Evolutionary conservation across 1,284 basidiomycete species (phyloP), one percentile per base, ranked within the genome.

Genomic region (Microbotryum intermedium): DNA sequence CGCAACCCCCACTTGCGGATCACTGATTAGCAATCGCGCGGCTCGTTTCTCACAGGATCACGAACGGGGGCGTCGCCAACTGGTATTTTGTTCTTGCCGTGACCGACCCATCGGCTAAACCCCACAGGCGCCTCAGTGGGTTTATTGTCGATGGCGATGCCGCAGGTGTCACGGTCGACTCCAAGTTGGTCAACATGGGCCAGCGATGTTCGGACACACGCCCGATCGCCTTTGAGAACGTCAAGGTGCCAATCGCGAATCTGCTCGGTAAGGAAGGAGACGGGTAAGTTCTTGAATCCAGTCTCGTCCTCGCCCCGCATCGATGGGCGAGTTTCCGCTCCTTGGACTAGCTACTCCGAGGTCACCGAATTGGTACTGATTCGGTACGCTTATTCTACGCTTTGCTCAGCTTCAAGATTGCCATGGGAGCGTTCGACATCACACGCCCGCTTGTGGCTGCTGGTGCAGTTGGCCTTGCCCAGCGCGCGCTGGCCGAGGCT

Each of bases 181-280:
- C 78, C 71, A 81, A 81, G 73, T 77, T 81, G 68, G 77, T 82
- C 68, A 82, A 82, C 72, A 81, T 82, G 80, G 80, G 80, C 50
- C 80, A 82, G 70, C 74, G 80, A 9, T 79, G 78, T 65, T 79
- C 78, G 1, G 80, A 81, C 68, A 81, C 80, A 7, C 74, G 80
- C 28, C 78, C 79, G 76, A 78, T 81, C 60, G 80, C 77, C 3
- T 81, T 81, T 64, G 77, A 68, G 28, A 68, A 68, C 34, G 67
- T 69, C n/a, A 46, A 56, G 21, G 60, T 69, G 2, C 77, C 79
- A 0, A 72, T 74, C 53, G 77, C 79, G 69, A 81, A 81, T 65
- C 69, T 80, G 8, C 72, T 81, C 11, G 80, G 79, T 51, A 72
- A 72, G 44, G 74, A 76, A 0, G 80, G 80, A n/a, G 79, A 80